phyloP scores from a whole-genome alignment of 768 basidiomycete species.

The Leccinum subtestaceum region DNA sequence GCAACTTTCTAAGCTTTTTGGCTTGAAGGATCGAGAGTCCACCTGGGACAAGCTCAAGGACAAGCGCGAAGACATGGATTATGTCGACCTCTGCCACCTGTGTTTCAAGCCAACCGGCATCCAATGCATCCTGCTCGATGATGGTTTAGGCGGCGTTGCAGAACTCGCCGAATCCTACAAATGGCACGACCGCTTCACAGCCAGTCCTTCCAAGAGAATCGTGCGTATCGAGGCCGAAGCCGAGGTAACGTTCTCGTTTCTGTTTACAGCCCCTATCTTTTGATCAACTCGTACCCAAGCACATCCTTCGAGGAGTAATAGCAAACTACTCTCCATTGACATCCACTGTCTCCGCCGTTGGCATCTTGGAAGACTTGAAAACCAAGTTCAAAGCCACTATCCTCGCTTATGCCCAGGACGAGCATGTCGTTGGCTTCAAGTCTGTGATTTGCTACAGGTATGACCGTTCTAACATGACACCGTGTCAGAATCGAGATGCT shows the following conservation, averaged over 20 bases:
- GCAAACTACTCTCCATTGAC: slow-evolving; percentile 2
- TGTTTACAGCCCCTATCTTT: not conserved
- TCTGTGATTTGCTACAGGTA: slow-evolving; percentile 68
- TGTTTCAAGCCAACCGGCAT: slow-evolving; percentile 59
- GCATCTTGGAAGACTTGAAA: slow-evolving; percentile 30
- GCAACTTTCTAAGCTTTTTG: slow-evolving; percentile 53
- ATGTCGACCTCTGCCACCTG: slow-evolving; percentile 53
- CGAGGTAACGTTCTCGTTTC: slow-evolving; percentile 45
- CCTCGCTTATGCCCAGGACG: slow-evolving; percentile 37
- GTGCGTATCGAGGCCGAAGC: slow-evolving; percentile 68
- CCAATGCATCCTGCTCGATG: slow-evolving; percentile 69
- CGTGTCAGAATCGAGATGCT: not conserved
- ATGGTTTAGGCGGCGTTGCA: slow-evolving; percentile 54
- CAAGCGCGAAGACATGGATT: slow-evolving; percentile 42
- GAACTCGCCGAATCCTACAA: slow-evolving; percentile 47
- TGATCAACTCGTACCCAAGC: slow-evolving; percentile 5
- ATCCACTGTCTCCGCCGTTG: slow-evolving; percentile 12
- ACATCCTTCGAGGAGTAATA: slow-evolving; percentile 25
- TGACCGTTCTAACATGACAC: not conserved
- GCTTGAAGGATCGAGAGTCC: slow-evolving; percentile 31
- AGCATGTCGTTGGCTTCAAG: slow-evolving; percentile 65
- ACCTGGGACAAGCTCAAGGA: slow-evolving; percentile 63
- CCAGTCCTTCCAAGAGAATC: slow-evolving; percentile 53
- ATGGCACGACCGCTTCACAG: slow-evolving; percentile 65
- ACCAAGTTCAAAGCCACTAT: slow-evolving; percentile 38